These are phyloP conservation scores for Sugiyamaella marilandica DNA, from an alignment of 805 yeast genomes.

Conservation along the genomic window DNA sequence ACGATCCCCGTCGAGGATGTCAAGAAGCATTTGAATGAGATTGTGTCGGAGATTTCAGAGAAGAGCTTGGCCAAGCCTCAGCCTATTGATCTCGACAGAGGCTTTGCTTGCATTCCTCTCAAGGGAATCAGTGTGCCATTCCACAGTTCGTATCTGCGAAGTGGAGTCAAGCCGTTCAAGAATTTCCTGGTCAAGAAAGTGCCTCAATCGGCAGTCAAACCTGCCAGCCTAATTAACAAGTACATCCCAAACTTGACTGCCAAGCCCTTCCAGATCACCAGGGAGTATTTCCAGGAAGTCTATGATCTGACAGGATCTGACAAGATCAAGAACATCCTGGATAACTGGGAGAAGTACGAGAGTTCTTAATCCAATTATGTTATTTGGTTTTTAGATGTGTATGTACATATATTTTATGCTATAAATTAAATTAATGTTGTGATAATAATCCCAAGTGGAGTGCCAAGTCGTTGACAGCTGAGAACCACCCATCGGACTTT, in stretches of 20 bases:
- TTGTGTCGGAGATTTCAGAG: constrained; percentile 78
- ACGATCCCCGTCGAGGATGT: constrained; percentile 82
- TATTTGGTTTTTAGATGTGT: background rate
- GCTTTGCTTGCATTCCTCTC: constrained; percentile 96
- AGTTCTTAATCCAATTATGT: constrained; percentile 14
- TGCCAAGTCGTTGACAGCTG: constrained; percentile 30
- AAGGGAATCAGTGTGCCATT: constrained; percentile 99
- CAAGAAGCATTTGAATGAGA: constrained; percentile 80
- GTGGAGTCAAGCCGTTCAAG: constrained; percentile 99
- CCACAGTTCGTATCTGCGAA: constrained; percentile 97
- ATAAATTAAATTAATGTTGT: background rate
- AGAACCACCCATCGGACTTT: constrained; percentile 26
- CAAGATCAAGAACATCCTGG: constrained; percentile 82
- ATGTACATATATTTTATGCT: background rate
- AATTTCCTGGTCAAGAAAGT: constrained; percentile 95
- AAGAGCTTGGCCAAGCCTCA: constrained; percentile 84
- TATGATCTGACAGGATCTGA: constrained; percentile 87
- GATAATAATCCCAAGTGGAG: constrained; percentile 18
- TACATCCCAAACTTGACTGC: constrained; percentile 99
- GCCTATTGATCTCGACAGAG: constrained; percentile 96
- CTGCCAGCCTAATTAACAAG: constrained; percentile 86
- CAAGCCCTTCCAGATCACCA: constrained; percentile 90
- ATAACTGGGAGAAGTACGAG: constrained; percentile 90
- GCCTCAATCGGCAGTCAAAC: constrained; percentile 90
- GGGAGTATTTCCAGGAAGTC: constrained; percentile 96